phyloP scores from a whole-genome alignment of 208 protist species.

The Acanthamoeba lugdunensis region DNA sequence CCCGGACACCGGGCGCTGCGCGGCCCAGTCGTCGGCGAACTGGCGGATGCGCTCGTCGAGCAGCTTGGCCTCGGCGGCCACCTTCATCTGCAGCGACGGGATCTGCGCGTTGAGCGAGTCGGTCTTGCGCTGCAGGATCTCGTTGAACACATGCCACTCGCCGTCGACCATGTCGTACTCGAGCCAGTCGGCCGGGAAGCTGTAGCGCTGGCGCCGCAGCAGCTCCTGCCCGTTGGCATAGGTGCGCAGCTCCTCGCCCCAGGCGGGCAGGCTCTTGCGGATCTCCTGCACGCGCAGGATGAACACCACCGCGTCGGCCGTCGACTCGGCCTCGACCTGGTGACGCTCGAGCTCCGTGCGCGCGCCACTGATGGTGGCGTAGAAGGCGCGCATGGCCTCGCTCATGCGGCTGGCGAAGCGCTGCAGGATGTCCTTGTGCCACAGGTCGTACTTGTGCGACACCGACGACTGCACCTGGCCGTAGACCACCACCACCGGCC shows the following conservation, averaged over 20 bases:
- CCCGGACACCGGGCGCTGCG: conserved; percentile 83
- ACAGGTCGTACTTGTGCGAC: conserved; percentile 91
- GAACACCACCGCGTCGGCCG: conserved; percentile 92
- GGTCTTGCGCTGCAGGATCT: conserved; percentile 93
- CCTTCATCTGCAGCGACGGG: conserved; percentile 80
- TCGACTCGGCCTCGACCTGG: conserved; percentile 87
- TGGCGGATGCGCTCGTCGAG: conserved; percentile 79
- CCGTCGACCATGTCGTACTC: conserved; percentile 90
- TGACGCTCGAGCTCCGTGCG: conserved; percentile 86
- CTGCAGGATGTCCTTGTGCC: conserved; percentile 88
- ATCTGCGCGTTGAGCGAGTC: conserved; percentile 88
- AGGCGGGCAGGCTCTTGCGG: conserved; percentile 82
- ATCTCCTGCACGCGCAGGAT: conserved; percentile 88
- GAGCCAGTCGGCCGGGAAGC: conserved; percentile 94
- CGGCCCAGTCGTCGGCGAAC: conserved; percentile 83
- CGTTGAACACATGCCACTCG: conserved; percentile 93
- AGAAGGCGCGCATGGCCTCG: conserved; percentile 79
- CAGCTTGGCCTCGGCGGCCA: conserved; percentile 76
- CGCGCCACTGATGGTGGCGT: conserved; percentile 51
- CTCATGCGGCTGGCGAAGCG: conserved; percentile 83
- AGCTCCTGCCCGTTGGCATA: conserved; percentile 86
- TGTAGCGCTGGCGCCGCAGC: conserved; percentile 90
- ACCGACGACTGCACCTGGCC: conserved; percentile 88
- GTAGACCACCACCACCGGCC: conserved; percentile 87
- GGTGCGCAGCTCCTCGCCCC: conserved; percentile 62